These are phyloP conservation scores for Brassica nigra DNA, from an alignment of 345 rosid genomes.

Conservation along the genomic window DNA sequence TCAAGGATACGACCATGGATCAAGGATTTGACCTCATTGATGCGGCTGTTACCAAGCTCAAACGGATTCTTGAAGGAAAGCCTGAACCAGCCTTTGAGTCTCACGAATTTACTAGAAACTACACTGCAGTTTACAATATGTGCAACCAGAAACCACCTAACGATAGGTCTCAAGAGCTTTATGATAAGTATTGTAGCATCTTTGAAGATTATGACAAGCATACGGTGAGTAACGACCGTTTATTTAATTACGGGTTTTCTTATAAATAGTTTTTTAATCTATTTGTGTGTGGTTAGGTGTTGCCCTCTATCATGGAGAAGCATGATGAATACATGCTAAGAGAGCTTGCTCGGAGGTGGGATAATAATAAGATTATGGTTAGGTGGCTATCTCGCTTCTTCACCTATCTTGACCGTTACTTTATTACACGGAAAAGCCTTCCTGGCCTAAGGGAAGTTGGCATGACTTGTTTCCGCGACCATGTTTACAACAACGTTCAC, in stretches of 20 bases:
- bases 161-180: conserved; percentile 53
- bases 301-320: conserved; percentile 59
- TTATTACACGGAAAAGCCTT: conserved; percentile 49
- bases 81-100: conserved; percentile 49
- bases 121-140: conserved; percentile 68
- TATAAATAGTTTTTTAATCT: too few species aligned
- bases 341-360: conserved; percentile 75
- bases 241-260: too few species aligned
- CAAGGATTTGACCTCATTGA: conserved; percentile 65
- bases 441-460: conserved; percentile 59
- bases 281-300: conserved; percentile 16
- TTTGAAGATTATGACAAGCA: too few species aligned
- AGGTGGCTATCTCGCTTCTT: conserved; percentile 75
- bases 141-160: conserved; percentile 69
- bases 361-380: conserved; percentile 67
- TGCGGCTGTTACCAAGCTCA: conserved; percentile 57
- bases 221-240: too few species aligned
- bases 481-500: conserved; percentile 45
- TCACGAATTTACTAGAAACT: conserved; percentile 53
- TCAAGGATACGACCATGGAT: conserved; percentile 44
- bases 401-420: conserved; percentile 71
- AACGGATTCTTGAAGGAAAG: conserved; percentile 60
- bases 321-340: conserved; percentile 73
- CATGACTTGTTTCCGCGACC: conserved; percentile 60
- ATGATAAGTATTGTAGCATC: too few species aligned